Evolutionary conservation across 202 grass and related monocot species (phyloP), one percentile per base, ranked within the genome.

Genomic region (Brachypodium distachyon): DNA sequence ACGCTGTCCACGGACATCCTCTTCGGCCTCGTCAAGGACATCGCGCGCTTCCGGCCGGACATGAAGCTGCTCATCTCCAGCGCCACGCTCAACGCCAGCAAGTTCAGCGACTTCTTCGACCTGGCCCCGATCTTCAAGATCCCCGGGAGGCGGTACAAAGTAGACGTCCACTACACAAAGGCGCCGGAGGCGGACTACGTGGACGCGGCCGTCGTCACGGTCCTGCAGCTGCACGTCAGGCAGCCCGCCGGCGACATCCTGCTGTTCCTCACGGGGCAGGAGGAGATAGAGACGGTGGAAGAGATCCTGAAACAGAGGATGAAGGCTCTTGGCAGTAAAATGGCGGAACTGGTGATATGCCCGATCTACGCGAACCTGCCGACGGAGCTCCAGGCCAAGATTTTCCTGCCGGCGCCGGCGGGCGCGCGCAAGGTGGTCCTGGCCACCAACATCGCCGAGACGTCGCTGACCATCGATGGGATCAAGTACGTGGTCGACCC

Each of bases 401-500:
- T 92, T 36, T 92, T 92, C 60, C 78, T 80, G 64, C 73, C 82
- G 29, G 68, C 78, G 38, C 85, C 88, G 37, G 61, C 54, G 7
- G 68, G 80, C 41, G 76, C 77, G 31, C 77, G 88, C 33, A 90
- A 90, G 66, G 77, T 87, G 33, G 88, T 90, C 3, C 69, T 90
- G 7, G 80, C 84, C 0, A 90, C 88, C 52, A 90, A 90, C 79
- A 84, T 90, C 59, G 88, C 84, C 40, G 88, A 90, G 85, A 90
- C 88, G 42, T 90, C 88, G 55, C 67, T 88, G 68, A 88, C 89
- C 9, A 88, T 91, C 38, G 85, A 85, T 61, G 77, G 81, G 7
- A 88, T 91, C 43, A 67, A 59, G 59, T 91, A 85, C 65, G 77
- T 91, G 52, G 67, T 88, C 12, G 81, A 91, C 74, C 77, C 73